Evolutionary conservation across 108 stramenopile species (phyloP), one percentile per base, ranked within the genome.

Genomic region (Fistulifera solaris): DNA sequence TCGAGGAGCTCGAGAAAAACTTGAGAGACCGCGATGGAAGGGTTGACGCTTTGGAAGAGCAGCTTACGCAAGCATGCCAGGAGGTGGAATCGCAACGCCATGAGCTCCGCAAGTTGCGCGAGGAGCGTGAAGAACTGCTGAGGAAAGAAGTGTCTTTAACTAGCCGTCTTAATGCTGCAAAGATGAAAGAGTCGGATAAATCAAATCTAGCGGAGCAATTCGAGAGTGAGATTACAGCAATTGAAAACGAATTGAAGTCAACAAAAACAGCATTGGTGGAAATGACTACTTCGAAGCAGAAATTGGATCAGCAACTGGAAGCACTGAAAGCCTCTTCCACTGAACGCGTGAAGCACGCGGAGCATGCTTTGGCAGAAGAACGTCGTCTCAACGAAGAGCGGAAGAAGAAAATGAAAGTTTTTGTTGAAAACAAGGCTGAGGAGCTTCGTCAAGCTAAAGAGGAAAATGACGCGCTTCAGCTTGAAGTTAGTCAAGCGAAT

Each of bases 391-490:
- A 90, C 54, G 78, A 84, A 27, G 85, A 90, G 51, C 63, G 89
- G 18, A 90, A 90, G 51, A 66, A 67, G 54, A 86, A 86, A 66
- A 90, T 90, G 89, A 90, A 84, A 54, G 49, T 52, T 18, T n/a
- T 90, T 54, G 80, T 90, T 47, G 85, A 90, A 59, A 71, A 76
- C 35, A 90, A 86, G 50, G 63, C 77, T 19, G 89, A 90, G 28
- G 89, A 90, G 54, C 66, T 86, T 10, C 74, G 83, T 28, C 58
- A 66, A 40, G 81, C 83, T 11, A 84, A 86, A 54, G 66, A 77
- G 15, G 76, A 77, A 15, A 74, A 66, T 42, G 62, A 68, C 27
- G 66, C 73, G 45, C 56, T 85, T 48, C 74, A 86, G 50, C 52
- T 58, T 28, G 85, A 90, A 61, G 42, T 90, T 3, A 69, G 81